These are phyloP conservation scores for Talaromyces piceae DNA, from an alignment of 2,329 filamentous ascomycete genomes.

Conservation along the genomic window DNA sequence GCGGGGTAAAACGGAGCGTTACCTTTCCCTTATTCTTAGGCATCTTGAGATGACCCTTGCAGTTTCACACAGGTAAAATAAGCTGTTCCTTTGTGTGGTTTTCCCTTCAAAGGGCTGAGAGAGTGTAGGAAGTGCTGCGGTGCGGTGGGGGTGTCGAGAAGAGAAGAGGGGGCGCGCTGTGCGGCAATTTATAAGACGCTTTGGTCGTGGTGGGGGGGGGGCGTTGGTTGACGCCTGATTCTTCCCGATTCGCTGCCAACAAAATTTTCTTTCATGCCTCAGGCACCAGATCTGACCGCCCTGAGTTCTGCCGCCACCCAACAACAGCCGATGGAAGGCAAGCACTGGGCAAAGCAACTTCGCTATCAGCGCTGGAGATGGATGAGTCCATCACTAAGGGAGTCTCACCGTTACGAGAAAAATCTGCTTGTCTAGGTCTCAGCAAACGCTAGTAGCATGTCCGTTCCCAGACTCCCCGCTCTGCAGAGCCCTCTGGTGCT, in stretches of 20 bases:
- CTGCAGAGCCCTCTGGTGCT: not conserved
- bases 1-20: conserved; percentile 32
- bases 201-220: conserved; percentile 2
- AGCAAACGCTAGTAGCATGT: not conserved
- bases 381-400: not conserved
- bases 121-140: conserved; percentile 13
- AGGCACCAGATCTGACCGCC: conserved; percentile 9
- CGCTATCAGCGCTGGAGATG: not conserved
- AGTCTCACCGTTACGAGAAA: not conserved
- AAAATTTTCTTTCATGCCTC: conserved; percentile 15
- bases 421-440: not conserved
- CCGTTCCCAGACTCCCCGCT: not conserved
- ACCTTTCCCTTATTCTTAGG: conserved; percentile 99
- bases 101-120: not conserved
- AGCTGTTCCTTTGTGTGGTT: not conserved
- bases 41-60: conserved; percentile 52
- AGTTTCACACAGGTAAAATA: conserved; percentile 1
- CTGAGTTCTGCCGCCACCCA: conserved; percentile 4
- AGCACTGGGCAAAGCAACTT: too few relatives aligned
- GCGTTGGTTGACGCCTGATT: conserved; percentile 8
- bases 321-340: not conserved
- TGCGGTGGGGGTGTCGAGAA: conserved; percentile 14
- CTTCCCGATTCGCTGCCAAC: conserved; percentile 13
- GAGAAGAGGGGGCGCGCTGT: conserved; percentile 17
- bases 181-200: conserved; percentile 17